phyloP scores from a whole-genome alignment of 179 eudicot species.

The Beta macrorhiza region DNA sequence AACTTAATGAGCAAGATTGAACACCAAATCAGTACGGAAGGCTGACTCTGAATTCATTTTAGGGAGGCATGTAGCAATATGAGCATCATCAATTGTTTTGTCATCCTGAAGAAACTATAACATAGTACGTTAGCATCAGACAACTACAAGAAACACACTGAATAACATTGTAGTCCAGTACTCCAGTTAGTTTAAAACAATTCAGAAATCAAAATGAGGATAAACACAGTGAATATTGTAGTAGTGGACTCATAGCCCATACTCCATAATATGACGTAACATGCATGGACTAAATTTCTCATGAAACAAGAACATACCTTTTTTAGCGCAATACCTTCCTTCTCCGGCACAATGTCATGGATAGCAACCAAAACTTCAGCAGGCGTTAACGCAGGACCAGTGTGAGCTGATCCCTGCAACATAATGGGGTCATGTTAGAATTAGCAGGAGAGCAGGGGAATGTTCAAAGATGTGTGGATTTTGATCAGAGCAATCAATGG shows the following conservation, averaged over 20 bases:
- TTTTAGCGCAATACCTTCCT: slow-evolving; percentile 77
- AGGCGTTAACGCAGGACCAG: slow-evolving; percentile 96
- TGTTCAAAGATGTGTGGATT: not conserved
- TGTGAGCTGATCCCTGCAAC: slow-evolving; percentile 87
- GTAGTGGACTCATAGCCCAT: too few species aligned
- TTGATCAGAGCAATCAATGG: not conserved
- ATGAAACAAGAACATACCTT: slow-evolving; percentile 45
- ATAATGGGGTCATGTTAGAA: not conserved
- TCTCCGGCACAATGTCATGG: slow-evolving; percentile 89
- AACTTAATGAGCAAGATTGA: not conserved
- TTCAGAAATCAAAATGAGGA: too few species aligned
- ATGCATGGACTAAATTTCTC: not conserved
- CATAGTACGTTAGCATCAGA: not conserved
- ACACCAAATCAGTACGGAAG: not conserved
- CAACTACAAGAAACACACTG: not conserved
- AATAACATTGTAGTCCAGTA: too few species aligned
- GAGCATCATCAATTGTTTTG: not conserved
- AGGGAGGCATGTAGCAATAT: not conserved
- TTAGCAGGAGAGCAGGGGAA: not conserved
- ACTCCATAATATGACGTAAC: not conserved
- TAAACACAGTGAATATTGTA: not conserved
- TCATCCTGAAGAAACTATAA: not conserved
- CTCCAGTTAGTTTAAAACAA: not conserved
- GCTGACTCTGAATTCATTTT: not conserved
- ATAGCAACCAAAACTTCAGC: slow-evolving; percentile 97